A percentile compares a stretch with the other conserved stretches of the same genome.
Conservation (phyloP, 2,329 filamentous ascomycete species). For the Leptographium lundbergii region DNA sequence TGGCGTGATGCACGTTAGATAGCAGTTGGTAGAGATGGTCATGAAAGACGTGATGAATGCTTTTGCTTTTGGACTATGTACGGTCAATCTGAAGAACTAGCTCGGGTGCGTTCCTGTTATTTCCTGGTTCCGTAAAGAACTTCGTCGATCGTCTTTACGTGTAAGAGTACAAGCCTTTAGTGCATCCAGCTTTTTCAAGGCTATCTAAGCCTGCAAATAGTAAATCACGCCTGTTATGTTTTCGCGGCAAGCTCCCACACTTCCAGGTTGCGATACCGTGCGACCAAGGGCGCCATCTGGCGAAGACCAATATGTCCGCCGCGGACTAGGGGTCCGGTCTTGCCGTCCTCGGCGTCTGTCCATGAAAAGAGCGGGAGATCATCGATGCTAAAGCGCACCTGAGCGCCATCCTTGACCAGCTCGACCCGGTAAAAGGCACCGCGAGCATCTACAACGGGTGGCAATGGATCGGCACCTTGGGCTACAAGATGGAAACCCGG, state of each 20-base stretch:
- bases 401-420: neutral
- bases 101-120: too few species aligned
- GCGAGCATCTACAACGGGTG: neutral
- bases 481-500: slow-evolving; percentile 1
- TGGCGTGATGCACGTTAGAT: too few species aligned
- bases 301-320: neutral
- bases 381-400: neutral
- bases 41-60: too few species aligned
- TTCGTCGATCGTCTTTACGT: too few species aligned
- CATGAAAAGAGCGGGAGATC: neutral
- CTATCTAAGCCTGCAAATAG: too few species aligned
- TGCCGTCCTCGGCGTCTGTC: neutral
- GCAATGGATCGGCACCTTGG: slow-evolving; percentile 1
- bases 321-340: neutral
- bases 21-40: too few species aligned
- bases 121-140: too few species aligned
- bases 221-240: neutral
- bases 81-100: too few species aligned
- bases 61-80: too few species aligned
- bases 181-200: too few species aligned
- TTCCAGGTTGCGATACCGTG: neutral
- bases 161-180: too few species aligned
- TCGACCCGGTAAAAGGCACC: neutral
- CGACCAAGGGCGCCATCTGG: neutral
- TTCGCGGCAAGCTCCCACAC: neutral